A percentile compares a stretch with the other conserved stretches of the same genome.
Evolutionary conservation across 768 basidiomycete species (phyloP).

Genomic region (Pleurotus sapidus): DNA sequence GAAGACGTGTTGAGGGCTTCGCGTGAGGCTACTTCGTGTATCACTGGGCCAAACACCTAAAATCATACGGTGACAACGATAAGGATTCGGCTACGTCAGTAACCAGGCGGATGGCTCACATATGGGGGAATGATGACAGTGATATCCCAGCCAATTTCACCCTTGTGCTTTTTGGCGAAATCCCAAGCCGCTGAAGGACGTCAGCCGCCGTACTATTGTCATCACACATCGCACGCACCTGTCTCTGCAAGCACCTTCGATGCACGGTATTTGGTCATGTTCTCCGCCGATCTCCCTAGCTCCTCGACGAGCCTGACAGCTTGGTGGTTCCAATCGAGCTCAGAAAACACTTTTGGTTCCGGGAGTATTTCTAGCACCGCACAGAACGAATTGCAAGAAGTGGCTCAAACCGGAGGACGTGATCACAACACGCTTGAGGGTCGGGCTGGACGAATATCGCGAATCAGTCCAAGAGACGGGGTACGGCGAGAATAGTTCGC

Average conservation of each 20-base stretch:
- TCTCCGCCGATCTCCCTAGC: slow-evolving; percentile 41
- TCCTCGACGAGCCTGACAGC: slow-evolving; percentile 41
- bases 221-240: slow-evolving; percentile 23
- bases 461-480: background rate
- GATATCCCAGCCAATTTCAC: slow-evolving; percentile 46
- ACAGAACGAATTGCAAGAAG: too few relatives aligned
- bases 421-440: slow-evolving; percentile 65
- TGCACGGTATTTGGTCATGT: slow-evolving; percentile 48
- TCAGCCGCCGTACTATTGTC: background rate
- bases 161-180: slow-evolving; percentile 40
- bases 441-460: slow-evolving; percentile 21
- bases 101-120: slow-evolving; percentile 22
- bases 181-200: slow-evolving; percentile 36
- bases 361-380: slow-evolving; percentile 33
- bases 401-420: slow-evolving; percentile 68
- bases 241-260: slow-evolving; percentile 67
- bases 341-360: slow-evolving; percentile 32
- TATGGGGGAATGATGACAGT: slow-evolving; percentile 53
- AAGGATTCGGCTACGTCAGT: background rate
- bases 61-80: background rate
- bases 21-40: slow-evolving; percentile 35
- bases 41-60: slow-evolving; percentile 35
- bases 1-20: slow-evolving; percentile 38
- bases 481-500: too few relatives aligned
- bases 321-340: slow-evolving; percentile 61